These are phyloP conservation scores for Lobosporangium transversale DNA, from an alignment of 192 early-diverging fungal genomes.

Conservation along the genomic window DNA sequence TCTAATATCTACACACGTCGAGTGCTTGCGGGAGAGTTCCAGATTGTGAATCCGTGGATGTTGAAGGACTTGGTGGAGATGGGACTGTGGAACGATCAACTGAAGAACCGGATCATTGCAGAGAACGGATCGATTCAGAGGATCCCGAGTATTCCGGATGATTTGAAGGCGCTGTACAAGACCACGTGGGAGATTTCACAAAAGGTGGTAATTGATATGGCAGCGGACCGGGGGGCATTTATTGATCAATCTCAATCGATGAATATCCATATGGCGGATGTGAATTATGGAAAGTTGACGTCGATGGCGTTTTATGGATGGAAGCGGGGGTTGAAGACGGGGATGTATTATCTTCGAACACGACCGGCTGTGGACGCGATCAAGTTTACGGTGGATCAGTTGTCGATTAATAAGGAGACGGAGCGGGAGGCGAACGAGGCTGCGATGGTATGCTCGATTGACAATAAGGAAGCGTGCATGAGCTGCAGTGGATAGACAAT, in stretches of 20 bases:
- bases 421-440: constrained; percentile 62
- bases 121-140: constrained; percentile 90
- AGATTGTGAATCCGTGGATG: constrained; percentile 97
- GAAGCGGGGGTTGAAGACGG: constrained; percentile 98
- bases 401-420: constrained; percentile 69
- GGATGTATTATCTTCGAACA: constrained; percentile 98
- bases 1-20: constrained; percentile 97
- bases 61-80: constrained; percentile 94
- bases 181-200: constrained; percentile 97
- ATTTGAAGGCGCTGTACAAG: constrained; percentile 96
- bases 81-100: constrained; percentile 91
- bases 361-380: constrained; percentile 97
- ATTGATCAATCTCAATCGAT: constrained; percentile 97
- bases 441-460: constrained; percentile 87
- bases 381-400: constrained; percentile 95
- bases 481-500: constrained; percentile 79
- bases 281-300: constrained; percentile 94
- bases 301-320: constrained; percentile 99
- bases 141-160: constrained; percentile 79
- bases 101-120: constrained; percentile 94
- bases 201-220: constrained; percentile 91
- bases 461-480: constrained; percentile 92
- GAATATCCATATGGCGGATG: constrained; percentile 95
- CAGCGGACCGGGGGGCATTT: constrained; percentile 95
- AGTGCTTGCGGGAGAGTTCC: constrained; percentile 97